These are phyloP conservation scores for Harrya chromipes DNA, from an alignment of 768 basidiomycete species.

Conservation along the genomic window DNA sequence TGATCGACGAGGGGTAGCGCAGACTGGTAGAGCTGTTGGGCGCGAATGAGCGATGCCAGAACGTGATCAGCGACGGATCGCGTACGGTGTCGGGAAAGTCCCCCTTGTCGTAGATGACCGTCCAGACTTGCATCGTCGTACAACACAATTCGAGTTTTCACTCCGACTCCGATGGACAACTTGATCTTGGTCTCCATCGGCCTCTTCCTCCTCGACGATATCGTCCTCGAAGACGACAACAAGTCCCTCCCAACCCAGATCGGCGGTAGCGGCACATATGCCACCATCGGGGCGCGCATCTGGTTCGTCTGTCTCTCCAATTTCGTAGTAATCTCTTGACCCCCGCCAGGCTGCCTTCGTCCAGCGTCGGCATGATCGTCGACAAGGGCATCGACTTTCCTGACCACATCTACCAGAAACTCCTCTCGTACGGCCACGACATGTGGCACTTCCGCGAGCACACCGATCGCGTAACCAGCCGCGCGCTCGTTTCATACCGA, in stretches of 20 bases:
- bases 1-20: constrained; percentile 58
- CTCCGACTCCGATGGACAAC: constrained; percentile 22
- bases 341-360: constrained; percentile 56
- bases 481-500: constrained; percentile 68
- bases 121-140: constrained; percentile 42
- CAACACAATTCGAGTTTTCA: constrained; percentile 7
- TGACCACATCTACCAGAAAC: constrained; percentile 45
- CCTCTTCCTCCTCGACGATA: constrained; percentile 89
- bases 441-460: constrained; percentile 80
- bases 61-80: neutral
- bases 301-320: constrained; percentile 43
- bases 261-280: constrained; percentile 87
- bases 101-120: constrained; percentile 35
- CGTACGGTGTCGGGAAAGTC: constrained; percentile 37
- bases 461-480: constrained; percentile 54
- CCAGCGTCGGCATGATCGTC: constrained; percentile 75
- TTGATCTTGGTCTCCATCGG: constrained; percentile 65
- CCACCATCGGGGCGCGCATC: constrained; percentile 75
- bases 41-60: neutral
- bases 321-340: neutral
- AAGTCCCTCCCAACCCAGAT: constrained; percentile 44
- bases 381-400: constrained; percentile 83
- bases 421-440: constrained; percentile 61
- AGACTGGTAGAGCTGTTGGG: constrained; percentile 55
- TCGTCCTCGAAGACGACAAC: constrained; percentile 52